Conservation (phyloP, 305 asterid species). For the Rubia occidens region DNA sequence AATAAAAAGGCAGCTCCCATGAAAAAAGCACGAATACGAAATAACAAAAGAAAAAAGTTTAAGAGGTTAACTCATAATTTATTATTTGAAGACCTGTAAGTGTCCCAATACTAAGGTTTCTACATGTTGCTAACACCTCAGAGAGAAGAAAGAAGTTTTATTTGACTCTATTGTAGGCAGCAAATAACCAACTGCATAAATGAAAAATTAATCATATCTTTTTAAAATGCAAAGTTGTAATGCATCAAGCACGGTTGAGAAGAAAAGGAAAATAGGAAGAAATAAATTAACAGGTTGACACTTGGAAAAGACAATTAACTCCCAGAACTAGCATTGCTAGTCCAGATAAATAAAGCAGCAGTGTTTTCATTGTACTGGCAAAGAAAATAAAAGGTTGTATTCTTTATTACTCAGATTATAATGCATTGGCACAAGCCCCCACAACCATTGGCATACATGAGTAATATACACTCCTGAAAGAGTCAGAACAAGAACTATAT, state of each 20-base stretch:
- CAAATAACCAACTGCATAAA: not conserved
- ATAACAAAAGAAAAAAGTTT: not conserved
- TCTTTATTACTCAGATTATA: not conserved
- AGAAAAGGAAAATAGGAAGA: not conserved
- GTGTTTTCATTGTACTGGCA: not conserved
- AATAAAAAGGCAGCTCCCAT: not conserved
- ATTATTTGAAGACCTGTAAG: not conserved
- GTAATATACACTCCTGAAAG: not conserved
- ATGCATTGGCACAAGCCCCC: not conserved
- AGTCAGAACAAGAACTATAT: not conserved
- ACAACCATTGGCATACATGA: not conserved
- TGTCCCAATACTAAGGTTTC: not conserved
- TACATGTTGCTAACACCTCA: not conserved
- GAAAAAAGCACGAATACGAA: not conserved
- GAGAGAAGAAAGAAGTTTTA: slow-evolving; percentile 1
- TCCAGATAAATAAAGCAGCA: not conserved
- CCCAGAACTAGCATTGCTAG: not conserved
- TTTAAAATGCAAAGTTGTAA: not conserved
- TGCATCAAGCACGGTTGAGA: not conserved
- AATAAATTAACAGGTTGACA: not conserved
- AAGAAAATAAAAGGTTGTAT: not conserved
- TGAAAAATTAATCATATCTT: not conserved
- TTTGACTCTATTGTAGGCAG: not conserved
- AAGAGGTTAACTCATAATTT: not conserved
- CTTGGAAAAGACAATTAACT: not conserved